Percentiles rank a stretch among this genome's conserved stretches.
Conservation (phyloP, 371 early-diverging fungal genomes). For the Polyrhizophydium stewartii region DNA sequence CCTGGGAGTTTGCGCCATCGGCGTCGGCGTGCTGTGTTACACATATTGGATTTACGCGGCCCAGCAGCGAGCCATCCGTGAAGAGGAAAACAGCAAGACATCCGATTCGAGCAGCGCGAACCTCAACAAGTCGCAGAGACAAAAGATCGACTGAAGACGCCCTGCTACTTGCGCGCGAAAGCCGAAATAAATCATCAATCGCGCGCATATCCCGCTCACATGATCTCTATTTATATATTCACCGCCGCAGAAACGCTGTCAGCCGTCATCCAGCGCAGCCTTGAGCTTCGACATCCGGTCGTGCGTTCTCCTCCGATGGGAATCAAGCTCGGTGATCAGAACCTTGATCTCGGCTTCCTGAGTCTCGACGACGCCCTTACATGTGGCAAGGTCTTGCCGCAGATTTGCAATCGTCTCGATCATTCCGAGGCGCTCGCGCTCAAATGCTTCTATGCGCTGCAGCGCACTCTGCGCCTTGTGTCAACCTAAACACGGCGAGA, state of each 20-base stretch:
- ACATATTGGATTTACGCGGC: not conserved
- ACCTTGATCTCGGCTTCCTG: constrained; percentile 22
- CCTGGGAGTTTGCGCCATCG: constrained; percentile 6
- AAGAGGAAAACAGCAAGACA: not conserved
- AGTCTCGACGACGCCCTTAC: constrained; percentile 5
- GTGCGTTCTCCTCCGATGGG: constrained; percentile 21
- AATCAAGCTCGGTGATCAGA: constrained; percentile 26
- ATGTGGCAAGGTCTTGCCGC: constrained; percentile 12
- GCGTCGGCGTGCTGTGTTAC: not conserved
- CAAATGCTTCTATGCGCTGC: constrained; percentile 13
- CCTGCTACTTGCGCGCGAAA: no score
- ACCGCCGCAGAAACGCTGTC: constrained; percentile 2
- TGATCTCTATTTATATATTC: no score
- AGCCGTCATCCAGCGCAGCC: constrained; percentile 28
- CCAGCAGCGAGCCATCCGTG: not conserved
- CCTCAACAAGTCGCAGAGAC: no score
- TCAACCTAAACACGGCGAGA: not conserved
- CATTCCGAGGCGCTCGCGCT: constrained; percentile 32
- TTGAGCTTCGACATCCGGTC: constrained; percentile 26
- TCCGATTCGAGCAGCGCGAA: no score
- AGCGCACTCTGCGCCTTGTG: constrained; percentile 6
- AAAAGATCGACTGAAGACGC: no score
- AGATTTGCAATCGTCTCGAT: constrained; percentile 19
- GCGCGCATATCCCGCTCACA: no score
- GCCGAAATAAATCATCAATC: no score